phyloP scores from a whole-genome alignment of 2,329 filamentous ascomycete genomes.

The Aspergillus pseudoterreus region DNA sequence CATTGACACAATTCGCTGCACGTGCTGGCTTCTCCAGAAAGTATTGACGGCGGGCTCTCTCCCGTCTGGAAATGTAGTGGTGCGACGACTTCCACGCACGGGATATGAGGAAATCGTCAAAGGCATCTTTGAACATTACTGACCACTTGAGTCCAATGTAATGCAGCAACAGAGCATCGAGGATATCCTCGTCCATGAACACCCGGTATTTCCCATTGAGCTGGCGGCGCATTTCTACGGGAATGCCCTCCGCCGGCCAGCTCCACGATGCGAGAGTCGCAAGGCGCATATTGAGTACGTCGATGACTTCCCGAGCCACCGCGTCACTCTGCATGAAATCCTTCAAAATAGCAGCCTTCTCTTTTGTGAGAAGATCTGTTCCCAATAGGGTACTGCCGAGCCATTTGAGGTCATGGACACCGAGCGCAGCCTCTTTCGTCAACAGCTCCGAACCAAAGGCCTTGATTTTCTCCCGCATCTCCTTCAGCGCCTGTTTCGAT shows the following conservation, averaged over 20 bases:
- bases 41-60: constrained; percentile 42
- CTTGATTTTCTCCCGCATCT: constrained; percentile 39
- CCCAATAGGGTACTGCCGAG: constrained; percentile 49
- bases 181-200: constrained; percentile 57
- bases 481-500: constrained; percentile 41
- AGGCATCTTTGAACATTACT: constrained; percentile 43
- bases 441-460: constrained; percentile 32
- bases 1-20: constrained; percentile 24
- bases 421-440: constrained; percentile 37
- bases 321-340: constrained; percentile 49
- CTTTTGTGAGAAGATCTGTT: constrained; percentile 50
- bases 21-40: constrained; percentile 33
- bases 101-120: constrained; percentile 34
- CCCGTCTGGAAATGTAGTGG: constrained; percentile 31
- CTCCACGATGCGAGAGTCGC: constrained; percentile 50
- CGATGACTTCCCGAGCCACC: constrained; percentile 52
- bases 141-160: constrained; percentile 53
- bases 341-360: constrained; percentile 49
- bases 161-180: constrained; percentile 54
- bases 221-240: constrained; percentile 50
- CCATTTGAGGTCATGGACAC: constrained; percentile 38
- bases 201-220: constrained; percentile 58
- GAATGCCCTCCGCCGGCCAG: constrained; percentile 47
- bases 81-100: constrained; percentile 41
- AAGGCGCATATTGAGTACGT: constrained; percentile 57